Base-by-base conservation (phyloP, 2,329 filamentous ascomycete genomes). In the Rhinocladiella mackenziei region DNA sequence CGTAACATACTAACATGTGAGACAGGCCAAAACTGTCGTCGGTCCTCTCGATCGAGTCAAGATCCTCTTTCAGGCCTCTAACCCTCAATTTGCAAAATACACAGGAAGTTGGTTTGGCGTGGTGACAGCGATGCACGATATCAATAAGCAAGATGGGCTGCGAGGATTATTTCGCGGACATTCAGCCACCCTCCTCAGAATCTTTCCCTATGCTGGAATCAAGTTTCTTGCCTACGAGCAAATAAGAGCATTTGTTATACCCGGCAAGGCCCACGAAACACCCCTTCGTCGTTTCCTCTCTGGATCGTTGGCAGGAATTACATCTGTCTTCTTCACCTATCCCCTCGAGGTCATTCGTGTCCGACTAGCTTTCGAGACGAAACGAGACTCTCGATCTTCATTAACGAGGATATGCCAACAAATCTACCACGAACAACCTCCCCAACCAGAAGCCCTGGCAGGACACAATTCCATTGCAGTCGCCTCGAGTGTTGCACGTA, bases 201-300 rank as follows among this genome's bases (percentile, higher is more conserved):
- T 98, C 52, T 98, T 97, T 59, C 92, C 92, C 4, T 98, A 98
- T 65, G 92, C 91, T 11, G 91, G 86, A 33, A 95, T 97, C 67
- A 98, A 98, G 62, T 98, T 98, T 61, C 78, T 98, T 30, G 89
- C 91, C 33, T 98, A 98, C 70, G 92, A 98, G 65, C 92, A 98
- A 66, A 87, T 96, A 54, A 86, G 92, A 48, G 80, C 84, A 9
- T 60, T 82, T 10, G 61, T 97, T 22, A 97, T 98, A 50, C 78
- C 77, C 1, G 72, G 68, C 26, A 78, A 74, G 39, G 71, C 82
- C 4, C 76, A 94, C 45, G 92, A 98, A 64, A 97, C 91, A 0
- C 77, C 84, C 1, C 65, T 84, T 19, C 80, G 92, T 37, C 79
- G 92, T 8, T 57, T 70, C 40, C 55, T 67, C 11, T 69, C 67